Conservation (phyloP, 78 protist species). For the Dictyostelium firmibasis region DNA sequence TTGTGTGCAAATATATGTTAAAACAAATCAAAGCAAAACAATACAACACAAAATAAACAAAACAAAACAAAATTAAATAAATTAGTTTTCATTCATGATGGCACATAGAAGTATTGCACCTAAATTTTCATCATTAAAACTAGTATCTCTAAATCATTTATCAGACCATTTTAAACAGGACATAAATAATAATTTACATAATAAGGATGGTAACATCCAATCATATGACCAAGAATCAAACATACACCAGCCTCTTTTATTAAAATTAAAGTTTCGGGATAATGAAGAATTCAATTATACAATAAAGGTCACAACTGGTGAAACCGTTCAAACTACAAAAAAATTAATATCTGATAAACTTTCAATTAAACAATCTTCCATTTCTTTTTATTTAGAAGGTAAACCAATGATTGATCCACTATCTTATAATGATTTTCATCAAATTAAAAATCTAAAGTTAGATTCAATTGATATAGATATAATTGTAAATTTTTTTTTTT, state of each 20-base stretch:
- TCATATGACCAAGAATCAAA: conserved; percentile 76
- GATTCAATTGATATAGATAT: conserved; percentile 11
- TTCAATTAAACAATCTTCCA: background rate
- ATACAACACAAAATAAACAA: too few relatives aligned
- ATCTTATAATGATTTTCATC: conserved; percentile 67
- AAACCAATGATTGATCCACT: conserved; percentile 60
- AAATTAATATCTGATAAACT: conserved; percentile 44
- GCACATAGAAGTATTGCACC: conserved; percentile 30
- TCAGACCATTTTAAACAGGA: conserved; percentile 39
- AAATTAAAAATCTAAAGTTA: conserved; percentile 14
- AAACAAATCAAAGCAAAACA: background rate
- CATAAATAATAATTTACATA: background rate
- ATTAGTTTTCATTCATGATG: background rate
- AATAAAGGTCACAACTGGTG: conserved; percentile 32
- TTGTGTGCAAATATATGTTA: background rate
- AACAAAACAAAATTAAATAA: too few relatives aligned
- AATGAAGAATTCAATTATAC: conserved; percentile 20
- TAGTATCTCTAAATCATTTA: conserved; percentile 55
- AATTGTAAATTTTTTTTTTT: background rate
- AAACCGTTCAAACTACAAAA: conserved; percentile 62
- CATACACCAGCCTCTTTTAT: conserved; percentile 39
- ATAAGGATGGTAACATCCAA: background rate
- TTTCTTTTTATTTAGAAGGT: conserved; percentile 11
- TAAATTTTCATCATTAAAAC: conserved; percentile 61
- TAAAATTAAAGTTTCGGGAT: conserved; percentile 22